Evolutionary conservation across 495 filamentous ascomycete species (phyloP), one percentile per base, ranked within the genome.

Genomic region (Aspergillus sparsus): DNA sequence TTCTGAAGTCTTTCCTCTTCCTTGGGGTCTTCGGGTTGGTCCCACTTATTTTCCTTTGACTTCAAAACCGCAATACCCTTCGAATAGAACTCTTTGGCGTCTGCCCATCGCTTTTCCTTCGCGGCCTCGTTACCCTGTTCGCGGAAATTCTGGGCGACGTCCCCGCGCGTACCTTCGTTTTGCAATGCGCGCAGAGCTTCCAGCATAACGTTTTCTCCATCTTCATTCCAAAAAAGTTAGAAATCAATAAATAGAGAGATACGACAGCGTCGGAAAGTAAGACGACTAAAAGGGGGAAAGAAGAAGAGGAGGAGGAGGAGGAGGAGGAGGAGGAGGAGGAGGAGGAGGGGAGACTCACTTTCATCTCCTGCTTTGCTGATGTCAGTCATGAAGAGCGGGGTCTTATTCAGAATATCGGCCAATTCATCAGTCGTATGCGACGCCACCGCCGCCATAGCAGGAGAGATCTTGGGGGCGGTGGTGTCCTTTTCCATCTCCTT

Each of bases 331-430:
- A 27, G 3, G 21, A 27, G 3, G 21, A 27, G 3, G 21, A 10
- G 4, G 37, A 2, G n/a, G 44, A 9, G 31, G 35, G 31, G 27
- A 53, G 9, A 71, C 77, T 46, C 71, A 77, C 80, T 77, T 66
- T 83, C 81, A 64, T 77, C 82, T 27, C 79, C 81, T 11, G 82
- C 79, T 61, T 93, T 87, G 62, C 91, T 89, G 10, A 97, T 83
- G 62, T 87, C 83, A 6, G 90, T 97, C 94, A 98, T 98, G 78
- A 98, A 98, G 33, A 98, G 79, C 6, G 95, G 94, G 11, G 85
- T 86, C 65, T 86, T 84, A 68, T 92, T 92, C 73, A 97, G 79
- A 63, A 92, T 87, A 27, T 81, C 78, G 21, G 89, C 69, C 11
- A 94, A 77, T 62, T 95, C 89, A 39, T 90, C 87, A 1, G 83